phyloP scores from a whole-genome alignment of 2,329 filamentous ascomycete species.

The Trichoderma sp. region DNA sequence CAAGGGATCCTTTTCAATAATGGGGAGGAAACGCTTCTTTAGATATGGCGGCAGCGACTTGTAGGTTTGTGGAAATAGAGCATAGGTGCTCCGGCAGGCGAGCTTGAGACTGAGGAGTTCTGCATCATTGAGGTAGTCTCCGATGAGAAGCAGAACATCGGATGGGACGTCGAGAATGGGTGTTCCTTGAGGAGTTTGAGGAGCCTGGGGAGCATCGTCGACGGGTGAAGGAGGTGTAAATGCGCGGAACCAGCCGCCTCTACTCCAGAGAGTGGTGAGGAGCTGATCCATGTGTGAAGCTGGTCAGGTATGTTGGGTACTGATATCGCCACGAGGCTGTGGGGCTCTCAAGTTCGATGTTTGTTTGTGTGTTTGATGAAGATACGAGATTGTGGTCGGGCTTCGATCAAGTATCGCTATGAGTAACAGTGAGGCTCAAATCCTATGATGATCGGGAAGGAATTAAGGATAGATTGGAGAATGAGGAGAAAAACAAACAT shows the following conservation, averaged over 20 bases:
- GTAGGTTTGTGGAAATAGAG: constrained; percentile 3
- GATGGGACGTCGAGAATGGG: constrained; percentile 23
- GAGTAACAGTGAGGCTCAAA: neutral
- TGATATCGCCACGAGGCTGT: neutral
- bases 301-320: neutral
- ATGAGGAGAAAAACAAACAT: neutral
- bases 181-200: neutral
- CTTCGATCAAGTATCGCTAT: neutral
- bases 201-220: neutral
- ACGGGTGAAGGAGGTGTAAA: constrained; percentile 5
- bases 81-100: constrained; percentile 21
- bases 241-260: constrained; percentile 15
- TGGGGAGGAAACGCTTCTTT: constrained; percentile 19
- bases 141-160: constrained; percentile 24
- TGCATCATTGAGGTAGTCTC: constrained; percentile 24
- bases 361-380: neutral
- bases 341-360: neutral
- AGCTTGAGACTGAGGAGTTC: constrained; percentile 23
- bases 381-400: neutral
- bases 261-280: constrained; percentile 13
- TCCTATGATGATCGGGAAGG: neutral
- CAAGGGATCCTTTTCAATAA: constrained; percentile 24
- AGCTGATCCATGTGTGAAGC: constrained; percentile 18
- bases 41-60: constrained; percentile 14
- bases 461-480: neutral